Percentiles rank a stretch among this genome's conserved stretches.
phyloP scores from a whole-genome alignment of 2,329 filamentous ascomycete species.

The Sordariomycetes sp. region DNA sequence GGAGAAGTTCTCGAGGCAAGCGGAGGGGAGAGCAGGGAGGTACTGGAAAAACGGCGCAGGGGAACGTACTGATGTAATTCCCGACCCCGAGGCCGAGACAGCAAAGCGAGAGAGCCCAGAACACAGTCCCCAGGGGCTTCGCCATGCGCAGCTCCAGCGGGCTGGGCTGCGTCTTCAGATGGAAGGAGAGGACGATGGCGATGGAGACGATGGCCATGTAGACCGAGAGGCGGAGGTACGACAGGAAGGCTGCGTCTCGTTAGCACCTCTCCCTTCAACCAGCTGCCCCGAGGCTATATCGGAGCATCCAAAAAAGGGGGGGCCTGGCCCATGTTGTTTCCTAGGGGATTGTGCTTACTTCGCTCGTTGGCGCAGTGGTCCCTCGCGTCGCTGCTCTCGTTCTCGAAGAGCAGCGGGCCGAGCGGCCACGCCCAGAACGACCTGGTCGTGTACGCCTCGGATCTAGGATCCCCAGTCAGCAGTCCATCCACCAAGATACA shows the following conservation, averaged over 20 bases:
- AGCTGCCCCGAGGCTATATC: neutral
- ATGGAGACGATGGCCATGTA: slow-evolving; percentile 87
- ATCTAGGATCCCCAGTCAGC: neutral
- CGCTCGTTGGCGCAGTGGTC: slow-evolving; percentile 74
- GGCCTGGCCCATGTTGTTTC: neutral
- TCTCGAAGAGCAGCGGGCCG: slow-evolving; percentile 62
- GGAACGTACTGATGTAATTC: slow-evolving; percentile 69
- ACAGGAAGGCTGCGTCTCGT: slow-evolving; percentile 53
- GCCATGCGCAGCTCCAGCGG: slow-evolving; percentile 65
- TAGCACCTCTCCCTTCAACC: neutral
- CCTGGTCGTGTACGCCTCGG: neutral
- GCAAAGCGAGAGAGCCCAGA: slow-evolving; percentile 73
- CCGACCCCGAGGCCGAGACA: slow-evolving; percentile 68
- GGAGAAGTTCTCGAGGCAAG: neutral
- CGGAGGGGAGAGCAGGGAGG: neutral
- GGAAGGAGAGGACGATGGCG: slow-evolving; percentile 88
- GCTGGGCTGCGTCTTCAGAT: slow-evolving; percentile 66
- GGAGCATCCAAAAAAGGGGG: neutral
- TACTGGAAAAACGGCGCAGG: too few species aligned
- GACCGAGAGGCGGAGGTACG: slow-evolving; percentile 78
- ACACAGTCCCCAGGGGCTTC: slow-evolving; percentile 73
- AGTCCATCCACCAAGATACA: neutral
- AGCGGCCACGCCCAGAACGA: slow-evolving; percentile 52
- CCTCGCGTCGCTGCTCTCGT: slow-evolving; percentile 61
- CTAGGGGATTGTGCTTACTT: slow-evolving; percentile 28